Evolutionary conservation across 192 early-diverging fungal species (phyloP).

Genomic region (Thamnidium elegans): DNA sequence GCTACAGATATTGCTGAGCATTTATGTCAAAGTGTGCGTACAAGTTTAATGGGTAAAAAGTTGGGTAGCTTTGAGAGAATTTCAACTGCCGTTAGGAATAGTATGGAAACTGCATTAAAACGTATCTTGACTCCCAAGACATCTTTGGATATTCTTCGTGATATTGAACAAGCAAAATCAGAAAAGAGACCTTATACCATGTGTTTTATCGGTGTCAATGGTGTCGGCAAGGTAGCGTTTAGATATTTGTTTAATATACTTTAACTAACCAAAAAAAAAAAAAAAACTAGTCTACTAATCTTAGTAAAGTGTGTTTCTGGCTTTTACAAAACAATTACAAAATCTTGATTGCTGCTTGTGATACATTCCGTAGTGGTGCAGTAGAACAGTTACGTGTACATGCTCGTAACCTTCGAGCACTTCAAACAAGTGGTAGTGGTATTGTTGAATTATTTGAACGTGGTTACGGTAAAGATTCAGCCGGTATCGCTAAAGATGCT

Average conservation of each 20-base stretch:
- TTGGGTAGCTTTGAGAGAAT: slow-evolving; percentile 74
- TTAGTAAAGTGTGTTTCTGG: slow-evolving; percentile 96
- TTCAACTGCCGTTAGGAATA: slow-evolving; percentile 63
- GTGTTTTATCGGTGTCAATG: slow-evolving; percentile 94
- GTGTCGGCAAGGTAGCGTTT: slow-evolving; percentile 59
- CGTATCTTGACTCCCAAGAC: slow-evolving; percentile 87
- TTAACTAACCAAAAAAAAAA: background rate
- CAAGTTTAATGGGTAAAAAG: slow-evolving; percentile 70
- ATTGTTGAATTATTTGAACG: slow-evolving; percentile 90
- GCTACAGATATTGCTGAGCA: slow-evolving; percentile 84
- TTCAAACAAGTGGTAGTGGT: slow-evolving; percentile 51
- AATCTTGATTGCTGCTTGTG: slow-evolving; percentile 92
- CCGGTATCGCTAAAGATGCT: slow-evolving; percentile 92
- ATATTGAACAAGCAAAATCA: slow-evolving; percentile 70
- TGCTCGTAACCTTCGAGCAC: slow-evolving; percentile 78
- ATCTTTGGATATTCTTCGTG: slow-evolving; percentile 87
- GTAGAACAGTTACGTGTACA: slow-evolving; percentile 95
- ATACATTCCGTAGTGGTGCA: slow-evolving; percentile 94
- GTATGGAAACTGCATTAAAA: slow-evolving; percentile 81
- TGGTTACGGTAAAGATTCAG: slow-evolving; percentile 97
- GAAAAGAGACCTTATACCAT: slow-evolving; percentile 81
- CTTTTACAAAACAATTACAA: slow-evolving; percentile 87
- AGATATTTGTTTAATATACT: background rate
- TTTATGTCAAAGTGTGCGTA: slow-evolving; percentile 76
- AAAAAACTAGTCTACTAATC: slow-evolving; percentile 75